phyloP scores from a whole-genome alignment of 2,329 filamentous ascomycete genomes.

The Juglanconis oblonga region DNA sequence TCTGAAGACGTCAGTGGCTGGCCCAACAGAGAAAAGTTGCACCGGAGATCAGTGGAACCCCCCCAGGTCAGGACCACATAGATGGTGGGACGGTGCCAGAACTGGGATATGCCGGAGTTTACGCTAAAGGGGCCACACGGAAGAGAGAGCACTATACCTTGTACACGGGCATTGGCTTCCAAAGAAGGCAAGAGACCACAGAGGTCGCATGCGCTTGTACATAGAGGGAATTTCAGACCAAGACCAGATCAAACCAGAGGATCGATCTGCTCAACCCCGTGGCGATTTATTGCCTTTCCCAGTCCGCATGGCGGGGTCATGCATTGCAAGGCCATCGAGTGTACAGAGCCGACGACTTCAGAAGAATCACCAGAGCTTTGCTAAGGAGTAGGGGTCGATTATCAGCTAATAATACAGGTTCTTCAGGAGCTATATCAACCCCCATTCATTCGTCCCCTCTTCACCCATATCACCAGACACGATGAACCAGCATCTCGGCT shows the following conservation, averaged over 20 bases:
- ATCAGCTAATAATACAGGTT: no score
- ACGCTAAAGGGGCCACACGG: not conserved
- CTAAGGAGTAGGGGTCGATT: no score
- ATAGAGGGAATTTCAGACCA: not conserved
- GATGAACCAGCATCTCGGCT: constrained; percentile 1
- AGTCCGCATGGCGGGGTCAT: not conserved
- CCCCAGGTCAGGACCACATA: not conserved
- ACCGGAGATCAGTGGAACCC: not conserved
- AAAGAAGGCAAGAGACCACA: not conserved
- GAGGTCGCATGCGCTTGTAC: not conserved
- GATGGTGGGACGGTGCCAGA: not conserved
- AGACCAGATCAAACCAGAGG: not conserved
- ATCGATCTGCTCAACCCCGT: not conserved
- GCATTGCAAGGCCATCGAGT: not conserved
- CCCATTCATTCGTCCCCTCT: no score
- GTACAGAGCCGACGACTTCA: not conserved
- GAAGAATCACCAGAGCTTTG: no score
- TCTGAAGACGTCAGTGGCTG: not conserved
- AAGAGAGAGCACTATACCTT: not conserved
- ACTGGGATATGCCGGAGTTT: not conserved
- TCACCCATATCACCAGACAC: not conserved
- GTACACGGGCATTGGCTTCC: not conserved
- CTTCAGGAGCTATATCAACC: no score
- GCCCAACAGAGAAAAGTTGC: not conserved
- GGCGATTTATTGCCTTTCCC: not conserved